These are phyloP conservation scores for Globisporangium rhizosaccharum DNA, from an alignment of 352 stramenopile genomes.

Conservation along the genomic window DNA sequence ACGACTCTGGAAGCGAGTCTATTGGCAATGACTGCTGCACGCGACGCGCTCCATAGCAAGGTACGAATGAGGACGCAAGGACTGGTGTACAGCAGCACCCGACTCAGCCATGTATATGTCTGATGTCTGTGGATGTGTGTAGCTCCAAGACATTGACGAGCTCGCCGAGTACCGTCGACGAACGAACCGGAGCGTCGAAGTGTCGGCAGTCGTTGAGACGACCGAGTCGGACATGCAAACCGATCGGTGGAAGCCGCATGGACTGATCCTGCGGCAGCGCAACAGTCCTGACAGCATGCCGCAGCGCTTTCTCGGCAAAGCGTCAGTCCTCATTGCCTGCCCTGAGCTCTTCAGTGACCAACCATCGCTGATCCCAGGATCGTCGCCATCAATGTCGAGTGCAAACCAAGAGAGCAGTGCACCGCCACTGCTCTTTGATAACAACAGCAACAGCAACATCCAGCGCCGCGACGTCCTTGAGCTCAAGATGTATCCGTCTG, in stretches of 20 bases:
- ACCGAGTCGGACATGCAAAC: slow-evolving; percentile 62
- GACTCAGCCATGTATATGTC: background rate
- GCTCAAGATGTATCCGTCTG: slow-evolving; percentile 47
- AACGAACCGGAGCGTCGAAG: slow-evolving; percentile 62
- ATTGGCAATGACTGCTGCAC: slow-evolving; percentile 23
- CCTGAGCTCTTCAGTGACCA: slow-evolving; percentile 32
- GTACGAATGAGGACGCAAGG: slow-evolving; percentile 15
- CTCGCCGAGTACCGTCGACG: slow-evolving; percentile 37
- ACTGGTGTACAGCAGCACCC: too few species aligned
- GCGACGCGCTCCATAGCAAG: slow-evolving; percentile 31
- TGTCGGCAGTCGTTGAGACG: slow-evolving; percentile 35
- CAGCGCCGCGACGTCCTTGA: slow-evolving; percentile 41
- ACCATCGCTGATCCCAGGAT: background rate
- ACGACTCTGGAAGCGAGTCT: slow-evolving; percentile 28
- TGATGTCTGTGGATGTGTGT: background rate
- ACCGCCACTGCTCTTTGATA: background rate
- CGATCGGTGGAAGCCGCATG: slow-evolving; percentile 63
- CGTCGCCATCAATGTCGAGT: background rate
- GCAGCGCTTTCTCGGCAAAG: slow-evolving; percentile 63
- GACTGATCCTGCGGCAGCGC: slow-evolving; percentile 64
- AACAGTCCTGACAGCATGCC: slow-evolving; percentile 65
- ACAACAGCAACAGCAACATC: slow-evolving; percentile 25
- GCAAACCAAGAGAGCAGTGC: slow-evolving; percentile 19
- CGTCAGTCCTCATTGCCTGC: slow-evolving; percentile 65
- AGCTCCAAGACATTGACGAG: slow-evolving; percentile 65